Evolutionary conservation across 495 filamentous ascomycete species (phyloP).

Genomic region (Penicillium steckii): DNA sequence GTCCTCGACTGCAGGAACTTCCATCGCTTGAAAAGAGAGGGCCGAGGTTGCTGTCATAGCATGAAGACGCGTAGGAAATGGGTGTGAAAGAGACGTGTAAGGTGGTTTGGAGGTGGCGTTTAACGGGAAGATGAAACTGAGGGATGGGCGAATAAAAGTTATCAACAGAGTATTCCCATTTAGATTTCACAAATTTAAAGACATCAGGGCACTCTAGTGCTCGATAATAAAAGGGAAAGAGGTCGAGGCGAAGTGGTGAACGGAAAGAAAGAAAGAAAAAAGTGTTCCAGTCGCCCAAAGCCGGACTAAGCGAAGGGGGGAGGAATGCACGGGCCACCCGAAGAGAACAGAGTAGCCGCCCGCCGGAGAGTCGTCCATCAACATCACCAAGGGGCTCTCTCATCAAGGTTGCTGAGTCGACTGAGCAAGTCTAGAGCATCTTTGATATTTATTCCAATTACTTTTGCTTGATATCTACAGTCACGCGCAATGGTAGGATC

Average conservation of each 20-base stretch:
- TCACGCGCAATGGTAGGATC: constrained; percentile 23
- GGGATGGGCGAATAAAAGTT: not conserved
- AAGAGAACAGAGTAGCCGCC: constrained; percentile 50
- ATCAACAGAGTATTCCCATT: not conserved
- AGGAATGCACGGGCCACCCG: constrained; percentile 40
- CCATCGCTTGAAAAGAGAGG: constrained; percentile 37
- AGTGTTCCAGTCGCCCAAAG: not conserved
- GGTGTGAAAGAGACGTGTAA: constrained; percentile 13
- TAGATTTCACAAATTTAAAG: not conserved
- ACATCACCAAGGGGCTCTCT: constrained; percentile 20
- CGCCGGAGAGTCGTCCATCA: constrained; percentile 31
- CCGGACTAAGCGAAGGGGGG: constrained; percentile 43
- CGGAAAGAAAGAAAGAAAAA: constrained; percentile 14
- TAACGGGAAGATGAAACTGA: not conserved
- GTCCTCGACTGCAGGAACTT: constrained; percentile 40
- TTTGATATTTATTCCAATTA: constrained; percentile 4
- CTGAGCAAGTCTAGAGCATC: not conserved
- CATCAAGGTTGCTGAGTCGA: not conserved
- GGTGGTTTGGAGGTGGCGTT: constrained; percentile 20
- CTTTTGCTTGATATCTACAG: not conserved
- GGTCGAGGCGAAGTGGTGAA: constrained; percentile 14
- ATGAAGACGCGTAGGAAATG: constrained; percentile 20
- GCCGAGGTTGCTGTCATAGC: constrained; percentile 41
- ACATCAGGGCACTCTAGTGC: not conserved
- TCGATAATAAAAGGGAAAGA: not conserved